Evolutionary conservation across 2,329 filamentous ascomycete genomes (phyloP).

Genomic region (Ceratocystis lukuohia): DNA sequence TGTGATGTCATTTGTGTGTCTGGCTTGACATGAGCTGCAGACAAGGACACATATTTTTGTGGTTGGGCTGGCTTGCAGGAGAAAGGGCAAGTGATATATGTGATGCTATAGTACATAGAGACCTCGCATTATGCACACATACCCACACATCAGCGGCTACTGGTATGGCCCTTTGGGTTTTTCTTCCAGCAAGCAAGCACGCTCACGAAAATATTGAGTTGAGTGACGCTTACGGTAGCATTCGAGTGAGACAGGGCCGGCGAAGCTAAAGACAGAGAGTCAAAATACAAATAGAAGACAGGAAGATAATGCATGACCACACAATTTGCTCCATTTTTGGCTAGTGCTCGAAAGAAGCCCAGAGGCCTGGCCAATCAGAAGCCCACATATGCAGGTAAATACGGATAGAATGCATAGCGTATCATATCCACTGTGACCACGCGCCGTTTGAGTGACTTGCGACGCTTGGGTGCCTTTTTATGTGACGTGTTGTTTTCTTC

Average conservation of each 20-base stretch:
- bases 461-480: no score
- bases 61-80: neutral
- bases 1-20: neutral
- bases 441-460: no score
- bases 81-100: neutral
- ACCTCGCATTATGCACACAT: neutral
- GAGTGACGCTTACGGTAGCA: neutral
- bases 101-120: neutral
- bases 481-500: no score
- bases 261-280: neutral
- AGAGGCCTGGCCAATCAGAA: neutral
- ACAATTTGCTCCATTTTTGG: no score
- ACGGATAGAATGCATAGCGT: no score
- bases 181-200: no score
- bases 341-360: no score
- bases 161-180: no score
- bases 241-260: neutral
- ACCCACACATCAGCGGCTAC: no score
- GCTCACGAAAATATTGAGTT: no score
- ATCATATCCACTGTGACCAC: no score
- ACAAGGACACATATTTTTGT: neutral
- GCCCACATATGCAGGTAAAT: neutral
- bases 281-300: neutral
- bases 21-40: neutral
- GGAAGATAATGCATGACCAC: neutral